Conservation (phyloP, 2,329 filamentous ascomycete genomes). For the Clonostachys byssicola region DNA sequence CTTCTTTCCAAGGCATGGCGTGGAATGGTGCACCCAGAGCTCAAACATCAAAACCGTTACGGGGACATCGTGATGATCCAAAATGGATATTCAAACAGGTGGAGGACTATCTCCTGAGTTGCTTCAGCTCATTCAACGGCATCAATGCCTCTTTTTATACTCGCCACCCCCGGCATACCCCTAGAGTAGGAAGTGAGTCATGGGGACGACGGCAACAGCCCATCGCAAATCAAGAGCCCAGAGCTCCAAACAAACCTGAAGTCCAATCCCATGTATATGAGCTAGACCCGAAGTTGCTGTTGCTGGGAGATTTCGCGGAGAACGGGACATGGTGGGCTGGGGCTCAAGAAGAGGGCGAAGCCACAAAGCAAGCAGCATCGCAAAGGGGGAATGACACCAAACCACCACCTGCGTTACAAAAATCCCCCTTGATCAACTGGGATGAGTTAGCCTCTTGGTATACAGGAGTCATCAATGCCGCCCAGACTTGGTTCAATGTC, state of each 20-base stretch:
- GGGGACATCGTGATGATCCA: conserved; percentile 21
- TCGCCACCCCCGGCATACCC: conserved; percentile 24
- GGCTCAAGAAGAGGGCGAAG: conserved; percentile 32
- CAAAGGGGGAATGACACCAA: conserved; percentile 10
- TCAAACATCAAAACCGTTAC: no score
- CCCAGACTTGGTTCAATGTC: conserved; percentile 52
- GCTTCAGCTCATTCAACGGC: conserved; percentile 65
- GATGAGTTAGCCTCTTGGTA: conserved; percentile 70
- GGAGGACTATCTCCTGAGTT: conserved; percentile 71
- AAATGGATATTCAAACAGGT: conserved; percentile 68
- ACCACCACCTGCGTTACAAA: conserved; percentile 44
- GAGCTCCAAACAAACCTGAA: no score
- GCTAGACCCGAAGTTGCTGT: conserved; percentile 69
- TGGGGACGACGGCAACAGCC: background rate
- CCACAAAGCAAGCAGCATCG: conserved; percentile 7
- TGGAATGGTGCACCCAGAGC: no score
- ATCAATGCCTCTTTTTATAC: conserved; percentile 75
- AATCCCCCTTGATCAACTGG: conserved; percentile 62
- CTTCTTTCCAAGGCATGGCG: no score
- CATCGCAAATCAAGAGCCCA: no score
- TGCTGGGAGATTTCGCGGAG: conserved; percentile 73
- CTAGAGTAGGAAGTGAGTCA: background rate
- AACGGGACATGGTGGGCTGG: conserved; percentile 83
- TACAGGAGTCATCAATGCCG: conserved; percentile 61
- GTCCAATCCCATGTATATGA: background rate